Base-by-base conservation (phyloP, 2,329 filamentous ascomycete genomes). In the Dactylellina cionopaga region DNA sequence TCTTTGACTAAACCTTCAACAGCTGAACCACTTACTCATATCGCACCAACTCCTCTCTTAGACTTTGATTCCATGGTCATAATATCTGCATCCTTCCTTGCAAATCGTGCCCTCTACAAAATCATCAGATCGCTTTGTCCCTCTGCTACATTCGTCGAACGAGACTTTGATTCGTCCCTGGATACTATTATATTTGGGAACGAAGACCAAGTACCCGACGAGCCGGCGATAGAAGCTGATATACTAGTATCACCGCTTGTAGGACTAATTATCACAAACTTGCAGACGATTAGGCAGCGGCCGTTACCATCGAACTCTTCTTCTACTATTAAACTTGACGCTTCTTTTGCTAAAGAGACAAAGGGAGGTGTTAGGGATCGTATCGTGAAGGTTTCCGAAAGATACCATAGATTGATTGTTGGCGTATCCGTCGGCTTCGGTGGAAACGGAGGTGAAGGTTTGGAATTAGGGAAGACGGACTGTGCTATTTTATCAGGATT, bases 121-220 rank as follows among this genome's bases (percentile, higher is more conserved):
- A 13, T 5, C 2, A 49, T 74, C 13, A 44, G 19, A 54, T 62
- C 69, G 0, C 58, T 68, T 4, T 74, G 63, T 35, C 60, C 60
- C 3, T 25, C 46, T 13, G 46, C 52, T n/a, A 74, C 25, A 2
- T 74, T 74, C 19, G 39, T 74, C 17, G 69, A 74, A 55, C 29
- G 69, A 51, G 62, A 68, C 17, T 68, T 74, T 13, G 52, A 59
- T n/a, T 2, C 44, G 0, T 19, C n/a, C 5, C 1, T 13, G 5
- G 2, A 5, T 4, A 24, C 0, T 17, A 52, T 31, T 24, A 47
- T 60, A n/a, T 65, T 64, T 10, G 43, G 52, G n/a, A n/a, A 52
- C 6, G 31, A 56, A 54, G 54, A 64, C 5, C 59, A 59, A 25
- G 54, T 65, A 7, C 68, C 68, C 3, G 49, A 63, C 0, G 68